Conservation (phyloP, 2,329 filamentous ascomycete species). For the Penicillium sp. region DNA sequence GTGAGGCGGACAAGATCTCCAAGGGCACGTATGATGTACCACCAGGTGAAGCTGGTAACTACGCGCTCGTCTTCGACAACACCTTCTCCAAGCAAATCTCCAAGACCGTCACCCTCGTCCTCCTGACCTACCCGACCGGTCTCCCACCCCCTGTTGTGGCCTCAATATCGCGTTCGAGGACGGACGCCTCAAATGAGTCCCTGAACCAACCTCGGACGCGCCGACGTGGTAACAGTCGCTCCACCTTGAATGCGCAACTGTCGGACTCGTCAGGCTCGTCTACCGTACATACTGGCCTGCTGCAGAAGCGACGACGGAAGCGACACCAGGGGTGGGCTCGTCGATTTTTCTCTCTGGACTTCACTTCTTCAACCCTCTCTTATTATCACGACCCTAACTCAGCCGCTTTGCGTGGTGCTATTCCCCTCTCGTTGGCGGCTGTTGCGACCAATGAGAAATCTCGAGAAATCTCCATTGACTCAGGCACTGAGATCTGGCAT, state of each 20-base stretch:
- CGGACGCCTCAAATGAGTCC: conserved; percentile 52
- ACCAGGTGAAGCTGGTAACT: conserved; percentile 78
- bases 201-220: conserved; percentile 41
- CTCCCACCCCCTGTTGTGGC: conserved; percentile 50
- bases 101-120: conserved; percentile 91
- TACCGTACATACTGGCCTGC: conserved; percentile 74
- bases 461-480: conserved; percentile 93
- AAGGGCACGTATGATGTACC: conserved; percentile 83
- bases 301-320: conserved; percentile 89
- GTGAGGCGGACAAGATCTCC: conserved; percentile 91
- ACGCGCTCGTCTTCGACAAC: conserved; percentile 95
- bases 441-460: conserved; percentile 85
- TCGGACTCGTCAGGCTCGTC: conserved; percentile 25
- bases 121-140: conserved; percentile 88
- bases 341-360: conserved; percentile 94
- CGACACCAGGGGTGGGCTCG: conserved; percentile 89
- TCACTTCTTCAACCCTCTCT: conserved; percentile 86
- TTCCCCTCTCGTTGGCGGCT: conserved; percentile 85
- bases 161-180: conserved; percentile 42
- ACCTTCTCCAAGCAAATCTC: conserved; percentile 95
- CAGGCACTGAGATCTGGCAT: conserved; percentile 96
- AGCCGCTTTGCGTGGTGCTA: conserved; percentile 84
- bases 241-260: conserved; percentile 25
- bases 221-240: conserved; percentile 30
- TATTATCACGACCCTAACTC: conserved; percentile 96